Base-by-base conservation (phyloP, 1,284 basidiomycete genomes). In the Phellopilus nigrolimitatus region DNA sequence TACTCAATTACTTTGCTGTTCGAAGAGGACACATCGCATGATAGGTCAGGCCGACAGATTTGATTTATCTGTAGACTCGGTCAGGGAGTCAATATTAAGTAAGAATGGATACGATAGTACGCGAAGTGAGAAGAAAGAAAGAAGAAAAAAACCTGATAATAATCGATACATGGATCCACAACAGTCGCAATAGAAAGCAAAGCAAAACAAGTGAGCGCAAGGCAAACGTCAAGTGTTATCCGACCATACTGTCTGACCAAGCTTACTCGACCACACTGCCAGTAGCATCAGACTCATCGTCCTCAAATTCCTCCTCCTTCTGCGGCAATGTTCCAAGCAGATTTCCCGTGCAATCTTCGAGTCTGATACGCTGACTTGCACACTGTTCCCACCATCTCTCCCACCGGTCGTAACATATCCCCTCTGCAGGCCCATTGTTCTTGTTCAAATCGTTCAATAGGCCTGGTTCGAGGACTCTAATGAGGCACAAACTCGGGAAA, bases 321-420 rank as follows among this genome's bases (percentile, higher is more conserved):
- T 68, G 65, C 12, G 83, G 84, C 30, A 86, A 66, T 9, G 73
- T 75, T 0, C 84, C 84, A 27, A 86, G 62, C 27, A 68, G 57
- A 9, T 68, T 74, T 0, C 81, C 83, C 0, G 84, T 84, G 59
- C 84, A 86, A 61, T 86, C 84, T 63, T 86, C 82, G 39, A 86
- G 62, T 39, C 77, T 62, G 4, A 85, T 67, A 0, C 73, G 70
- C 60, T 75, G 68, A 13, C 57, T 57, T 1, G 66, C 55, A 56
- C 76, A 83, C 56, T 67, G 68, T 6, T 68, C 69, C 74, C 78
- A 84, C 86, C 85, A 88, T 41, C 72, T 67, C 60, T 80, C 79
- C 80, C 84, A 88, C n/a, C 86, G 66, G 50, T 75, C 70, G 58
- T 70, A 73, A 49, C 73, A 79, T 7, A 48, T 30, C 10, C 66